A percentile compares a stretch with the other conserved stretches of the same genome.
phyloP scores from a whole-genome alignment of 129 eudicot species.

The Saposhnikovia divaricata region DNA sequence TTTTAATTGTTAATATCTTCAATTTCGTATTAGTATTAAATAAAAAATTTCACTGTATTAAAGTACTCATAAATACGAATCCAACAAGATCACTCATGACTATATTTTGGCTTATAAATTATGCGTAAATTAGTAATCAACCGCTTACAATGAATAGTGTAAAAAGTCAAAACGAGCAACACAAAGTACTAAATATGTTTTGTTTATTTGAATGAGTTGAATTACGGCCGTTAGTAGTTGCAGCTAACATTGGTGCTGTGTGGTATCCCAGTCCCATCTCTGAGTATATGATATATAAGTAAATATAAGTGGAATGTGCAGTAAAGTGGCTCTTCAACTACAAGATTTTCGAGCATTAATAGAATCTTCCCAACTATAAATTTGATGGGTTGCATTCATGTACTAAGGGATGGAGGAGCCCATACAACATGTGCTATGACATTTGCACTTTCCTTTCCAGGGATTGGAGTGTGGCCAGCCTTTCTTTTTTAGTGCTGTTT shows the following conservation, averaged over 20 bases:
- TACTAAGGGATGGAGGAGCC: constrained; percentile 4
- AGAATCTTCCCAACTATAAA: constrained; percentile 6
- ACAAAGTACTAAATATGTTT: not conserved
- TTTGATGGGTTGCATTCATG: constrained; percentile 8
- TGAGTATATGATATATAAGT: not conserved
- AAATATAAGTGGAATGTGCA: constrained; percentile 10
- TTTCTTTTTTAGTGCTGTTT: not conserved
- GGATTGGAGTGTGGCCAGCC: constrained; percentile 12
- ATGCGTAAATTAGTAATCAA: too few species aligned
- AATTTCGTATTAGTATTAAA: too few species aligned
- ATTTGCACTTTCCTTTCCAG: constrained; percentile 9
- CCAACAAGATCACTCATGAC: too few species aligned
- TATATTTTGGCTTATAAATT: too few species aligned
- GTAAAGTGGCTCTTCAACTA: constrained; percentile 5
- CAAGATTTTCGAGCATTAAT: not conserved
- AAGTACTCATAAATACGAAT: too few species aligned
- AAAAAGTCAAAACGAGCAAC: too few species aligned
- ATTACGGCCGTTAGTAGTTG: not conserved
- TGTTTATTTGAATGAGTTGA: not conserved
- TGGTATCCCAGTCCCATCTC: not conserved
- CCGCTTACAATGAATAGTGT: too few species aligned
- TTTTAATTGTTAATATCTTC: too few species aligned
- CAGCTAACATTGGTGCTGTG: not conserved
- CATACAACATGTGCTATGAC: constrained; percentile 1
- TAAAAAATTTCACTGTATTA: too few species aligned